phyloP scores from a whole-genome alignment of 768 basidiomycete species.

The Hericium coralloides region DNA sequence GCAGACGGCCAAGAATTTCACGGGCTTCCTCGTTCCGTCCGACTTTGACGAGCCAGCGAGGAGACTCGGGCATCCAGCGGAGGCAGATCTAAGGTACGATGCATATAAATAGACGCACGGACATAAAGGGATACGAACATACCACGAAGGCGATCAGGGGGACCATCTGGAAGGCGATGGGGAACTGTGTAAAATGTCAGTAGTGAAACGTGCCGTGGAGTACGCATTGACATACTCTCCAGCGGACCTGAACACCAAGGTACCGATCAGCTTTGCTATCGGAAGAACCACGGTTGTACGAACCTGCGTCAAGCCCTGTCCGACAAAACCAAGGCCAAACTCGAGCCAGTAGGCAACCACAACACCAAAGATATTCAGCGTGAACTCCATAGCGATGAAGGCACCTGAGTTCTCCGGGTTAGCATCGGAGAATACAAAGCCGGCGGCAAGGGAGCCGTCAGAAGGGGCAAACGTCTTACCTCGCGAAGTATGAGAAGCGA shows the following conservation, averaged over 20 bases:
- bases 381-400: slow-evolving; percentile 36
- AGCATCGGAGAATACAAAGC: neutral
- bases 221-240: neutral
- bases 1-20: slow-evolving; percentile 26
- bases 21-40: slow-evolving; percentile 31
- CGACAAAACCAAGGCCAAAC: slow-evolving; percentile 35
- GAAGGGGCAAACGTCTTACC: slow-evolving; percentile 10
- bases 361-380: slow-evolving; percentile 31
- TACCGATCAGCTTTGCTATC: neutral
- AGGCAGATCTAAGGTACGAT: slow-evolving; percentile 9
- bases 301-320: slow-evolving; percentile 31
- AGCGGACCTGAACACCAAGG: neutral
- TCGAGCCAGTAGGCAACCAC: slow-evolving; percentile 39
- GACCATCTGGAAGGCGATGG: slow-evolving; percentile 36
- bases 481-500: slow-evolving; percentile 34
- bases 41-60: slow-evolving; percentile 31
- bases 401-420: slow-evolving; percentile 21
- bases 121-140: neutral
- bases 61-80: slow-evolving; percentile 25
- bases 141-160: slow-evolving; percentile 26
- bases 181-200: slow-evolving; percentile 22
- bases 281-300: slow-evolving; percentile 3
- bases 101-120: neutral
- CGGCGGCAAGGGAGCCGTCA: neutral
- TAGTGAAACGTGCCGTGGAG: neutral